Conservation (phyloP, 2,329 filamentous ascomycete genomes). For the Dactylella cylindrospora region DNA sequence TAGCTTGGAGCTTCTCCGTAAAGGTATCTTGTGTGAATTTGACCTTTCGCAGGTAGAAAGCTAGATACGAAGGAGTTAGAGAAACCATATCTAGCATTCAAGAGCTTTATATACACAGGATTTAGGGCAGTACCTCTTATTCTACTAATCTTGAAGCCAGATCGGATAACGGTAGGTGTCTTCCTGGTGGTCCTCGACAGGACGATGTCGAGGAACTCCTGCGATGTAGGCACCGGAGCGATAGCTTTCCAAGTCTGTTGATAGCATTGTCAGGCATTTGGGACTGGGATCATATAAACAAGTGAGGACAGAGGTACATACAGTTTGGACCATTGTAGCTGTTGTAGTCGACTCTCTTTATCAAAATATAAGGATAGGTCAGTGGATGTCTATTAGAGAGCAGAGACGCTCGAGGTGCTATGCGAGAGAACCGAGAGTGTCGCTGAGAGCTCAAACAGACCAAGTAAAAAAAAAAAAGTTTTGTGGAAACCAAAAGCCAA, state of each 20-base stretch:
- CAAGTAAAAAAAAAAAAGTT: constrained; percentile 28
- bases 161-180: constrained; percentile 89
- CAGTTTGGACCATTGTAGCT: constrained; percentile 41
- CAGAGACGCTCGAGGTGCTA: too few species aligned
- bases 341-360: constrained; percentile 5
- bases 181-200: constrained; percentile 89
- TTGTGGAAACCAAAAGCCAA: constrained; percentile 18
- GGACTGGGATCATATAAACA: not conserved
- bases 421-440: too few species aligned
- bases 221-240: constrained; percentile 81
- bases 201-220: constrained; percentile 97
- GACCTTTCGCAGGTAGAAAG: constrained; percentile 96
- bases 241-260: constrained; percentile 69
- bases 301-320: constrained; percentile 7
- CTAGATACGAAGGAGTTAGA: constrained; percentile 53
- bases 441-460: constrained; percentile 12
- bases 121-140: constrained; percentile 63
- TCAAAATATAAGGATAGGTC: too few species aligned
- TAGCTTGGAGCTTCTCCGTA: constrained; percentile 84
- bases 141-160: constrained; percentile 93
- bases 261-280: constrained; percentile 10
- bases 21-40: constrained; percentile 98
- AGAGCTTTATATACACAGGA: not conserved
- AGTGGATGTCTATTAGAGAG: too few species aligned
- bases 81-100: constrained; percentile 26